Evolutionary conservation across 1,284 basidiomycete species (phyloP).

Genomic region (Trichosporon inkin): DNA sequence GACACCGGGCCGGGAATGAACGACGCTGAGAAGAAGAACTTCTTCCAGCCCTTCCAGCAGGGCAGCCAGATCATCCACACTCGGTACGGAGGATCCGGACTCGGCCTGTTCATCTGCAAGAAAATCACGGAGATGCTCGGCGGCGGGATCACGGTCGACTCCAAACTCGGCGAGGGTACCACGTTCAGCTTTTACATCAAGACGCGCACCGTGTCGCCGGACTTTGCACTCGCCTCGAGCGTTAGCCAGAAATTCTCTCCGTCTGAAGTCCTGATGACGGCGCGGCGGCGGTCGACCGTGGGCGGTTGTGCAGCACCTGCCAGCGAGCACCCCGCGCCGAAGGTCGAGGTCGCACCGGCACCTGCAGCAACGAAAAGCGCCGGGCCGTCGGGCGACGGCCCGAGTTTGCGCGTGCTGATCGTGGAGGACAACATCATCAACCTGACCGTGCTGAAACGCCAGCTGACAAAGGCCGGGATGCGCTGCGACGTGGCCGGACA

Average conservation of each 20-base stretch:
- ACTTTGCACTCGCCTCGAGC: background rate
- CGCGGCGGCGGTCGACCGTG: background rate
- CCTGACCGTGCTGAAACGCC: slow-evolving; percentile 44
- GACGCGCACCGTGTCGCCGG: background rate
- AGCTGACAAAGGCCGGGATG: slow-evolving; percentile 40
- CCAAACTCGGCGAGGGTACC: slow-evolving; percentile 29
- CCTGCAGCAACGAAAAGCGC: too few relatives aligned
- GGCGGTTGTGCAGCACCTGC: background rate
- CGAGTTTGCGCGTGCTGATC: slow-evolving; percentile 20
- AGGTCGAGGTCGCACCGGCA: background rate
- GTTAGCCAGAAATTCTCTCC: background rate
- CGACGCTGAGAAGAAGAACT: slow-evolving; percentile 36
- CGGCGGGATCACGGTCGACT: slow-evolving; percentile 34
- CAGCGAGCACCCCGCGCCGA: background rate
- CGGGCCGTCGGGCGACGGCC: background rate
- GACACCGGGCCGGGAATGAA: slow-evolving; percentile 49
- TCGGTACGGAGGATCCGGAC: slow-evolving; percentile 36
- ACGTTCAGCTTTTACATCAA: slow-evolving; percentile 51
- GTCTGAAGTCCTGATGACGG: background rate
- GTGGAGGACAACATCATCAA: slow-evolving; percentile 50
- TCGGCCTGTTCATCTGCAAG: slow-evolving; percentile 39
- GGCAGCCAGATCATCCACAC: slow-evolving; percentile 35
- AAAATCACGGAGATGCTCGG: slow-evolving; percentile 34
- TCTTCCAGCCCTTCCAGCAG: slow-evolving; percentile 47
- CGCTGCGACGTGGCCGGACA: slow-evolving; percentile 39